Evolutionary conservation across 2,329 filamentous ascomycete genomes (phyloP).

Genomic region (Neonectria punicea): DNA sequence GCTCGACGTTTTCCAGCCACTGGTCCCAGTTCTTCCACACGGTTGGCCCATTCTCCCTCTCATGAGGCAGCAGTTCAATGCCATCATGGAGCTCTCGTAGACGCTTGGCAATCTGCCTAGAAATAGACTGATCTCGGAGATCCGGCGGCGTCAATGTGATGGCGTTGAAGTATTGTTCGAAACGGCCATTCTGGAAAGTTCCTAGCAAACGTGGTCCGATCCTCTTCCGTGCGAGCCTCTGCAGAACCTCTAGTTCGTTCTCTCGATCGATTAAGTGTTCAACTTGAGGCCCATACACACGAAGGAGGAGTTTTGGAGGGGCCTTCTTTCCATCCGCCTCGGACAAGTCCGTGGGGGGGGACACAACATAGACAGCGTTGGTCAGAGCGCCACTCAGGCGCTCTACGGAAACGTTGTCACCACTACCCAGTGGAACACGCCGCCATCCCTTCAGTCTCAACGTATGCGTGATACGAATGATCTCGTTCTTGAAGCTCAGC

Average conservation of each 20-base stretch:
- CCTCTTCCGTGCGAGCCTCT: conserved; percentile 86
- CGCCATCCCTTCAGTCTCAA: conserved; percentile 92
- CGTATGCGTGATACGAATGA: conserved; percentile 89
- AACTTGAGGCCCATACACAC: conserved; percentile 94
- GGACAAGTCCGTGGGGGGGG: conserved; percentile 74
- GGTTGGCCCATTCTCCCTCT: conserved; percentile 81
- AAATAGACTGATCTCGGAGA: conserved; percentile 83
- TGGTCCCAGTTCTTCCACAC: conserved; percentile 96
- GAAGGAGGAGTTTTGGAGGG: conserved; percentile 79
- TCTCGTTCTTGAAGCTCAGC: conserved; percentile 90
- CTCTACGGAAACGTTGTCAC: conserved; percentile 75
- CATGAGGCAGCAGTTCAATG: conserved; percentile 83
- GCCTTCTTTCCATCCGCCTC: conserved; percentile 54
- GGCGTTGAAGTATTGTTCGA: conserved; percentile 93
- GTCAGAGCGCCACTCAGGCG: conserved; percentile 91
- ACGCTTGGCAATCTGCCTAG: conserved; percentile 93
- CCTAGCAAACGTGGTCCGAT: conserved; percentile 93
- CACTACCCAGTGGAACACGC: conserved; percentile 77
- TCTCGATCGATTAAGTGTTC: conserved; percentile 96
- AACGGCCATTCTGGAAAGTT: conserved; percentile 93
- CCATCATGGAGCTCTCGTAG: conserved; percentile 97
- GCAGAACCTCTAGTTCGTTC: conserved; percentile 86
- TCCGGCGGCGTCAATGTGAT: conserved; percentile 80
- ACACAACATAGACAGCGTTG: conserved; percentile 96
- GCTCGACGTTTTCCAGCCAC: conserved; percentile 77